Conservation (phyloP, 331 rosid species). For the Malus hybrid region DNA sequence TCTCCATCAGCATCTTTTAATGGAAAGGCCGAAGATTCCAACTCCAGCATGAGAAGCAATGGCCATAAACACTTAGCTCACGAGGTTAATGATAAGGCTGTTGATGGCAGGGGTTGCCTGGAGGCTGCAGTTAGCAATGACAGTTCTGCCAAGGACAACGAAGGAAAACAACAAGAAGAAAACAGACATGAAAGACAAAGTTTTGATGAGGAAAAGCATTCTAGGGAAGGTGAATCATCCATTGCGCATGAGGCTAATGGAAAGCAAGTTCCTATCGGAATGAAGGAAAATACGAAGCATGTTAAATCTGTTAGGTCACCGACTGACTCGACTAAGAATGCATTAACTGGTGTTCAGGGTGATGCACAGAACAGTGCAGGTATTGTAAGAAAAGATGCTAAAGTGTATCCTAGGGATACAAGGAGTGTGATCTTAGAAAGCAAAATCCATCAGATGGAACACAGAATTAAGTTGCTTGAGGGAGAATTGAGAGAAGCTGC, state of each 20-base stretch:
- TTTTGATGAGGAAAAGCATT: slow-evolving; percentile 23
- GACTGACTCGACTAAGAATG: slow-evolving; percentile 44
- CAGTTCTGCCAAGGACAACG: slow-evolving; percentile 23
- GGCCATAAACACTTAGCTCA: slow-evolving; percentile 20
- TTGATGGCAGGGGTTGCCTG: slow-evolving; percentile 12
- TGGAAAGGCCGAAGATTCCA: slow-evolving; percentile 31
- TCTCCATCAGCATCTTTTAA: slow-evolving; percentile 33
- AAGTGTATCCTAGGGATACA: slow-evolving; percentile 65
- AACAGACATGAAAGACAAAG: slow-evolving; percentile 11
- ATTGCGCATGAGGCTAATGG: slow-evolving; percentile 16
- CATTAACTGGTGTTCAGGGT: slow-evolving; percentile 33
- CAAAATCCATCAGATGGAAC: slow-evolving; percentile 64
- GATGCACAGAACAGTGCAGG: slow-evolving; percentile 45
- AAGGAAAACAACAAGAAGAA: slow-evolving; percentile 18
- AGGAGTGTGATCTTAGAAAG: slow-evolving; percentile 49
- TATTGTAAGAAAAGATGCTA: slow-evolving; percentile 57
- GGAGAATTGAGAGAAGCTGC: slow-evolving; percentile 97
- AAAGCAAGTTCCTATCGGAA: slow-evolving; percentile 26
- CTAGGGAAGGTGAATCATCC: slow-evolving; percentile 36
- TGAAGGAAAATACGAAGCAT: slow-evolving; percentile 39
- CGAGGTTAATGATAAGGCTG: slow-evolving; percentile 23
- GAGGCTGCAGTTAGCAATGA: slow-evolving; percentile 20
- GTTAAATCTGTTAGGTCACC: slow-evolving; percentile 82
- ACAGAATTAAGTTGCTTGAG: slow-evolving; percentile 79
- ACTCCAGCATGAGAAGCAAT: slow-evolving; percentile 30